phyloP scores from a whole-genome alignment of 2,329 filamentous ascomycete species.

The Colletotrichum gloeosporioides region DNA sequence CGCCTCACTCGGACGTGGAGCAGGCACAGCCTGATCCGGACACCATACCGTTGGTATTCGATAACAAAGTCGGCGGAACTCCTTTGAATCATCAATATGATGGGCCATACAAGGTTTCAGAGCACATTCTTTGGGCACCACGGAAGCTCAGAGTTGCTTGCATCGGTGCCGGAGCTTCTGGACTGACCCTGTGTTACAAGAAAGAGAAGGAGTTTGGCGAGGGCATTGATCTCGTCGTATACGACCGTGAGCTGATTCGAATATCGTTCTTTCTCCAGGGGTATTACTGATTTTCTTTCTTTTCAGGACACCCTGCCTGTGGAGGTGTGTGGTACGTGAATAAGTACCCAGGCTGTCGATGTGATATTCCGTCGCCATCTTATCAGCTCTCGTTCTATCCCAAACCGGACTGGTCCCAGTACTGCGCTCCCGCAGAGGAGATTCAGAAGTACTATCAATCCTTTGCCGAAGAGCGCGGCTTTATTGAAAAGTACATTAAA shows the following conservation, averaged over 20 bases:
- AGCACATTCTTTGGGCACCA: not conserved
- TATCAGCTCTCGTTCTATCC: slow-evolving; percentile 51
- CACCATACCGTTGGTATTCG: not conserved
- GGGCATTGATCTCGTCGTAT: slow-evolving; percentile 25
- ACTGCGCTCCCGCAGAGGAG: slow-evolving; percentile 42
- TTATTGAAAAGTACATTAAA: slow-evolving; percentile 31
- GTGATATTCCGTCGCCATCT: slow-evolving; percentile 42
- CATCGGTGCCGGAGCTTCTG: slow-evolving; percentile 12
- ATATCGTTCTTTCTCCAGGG: accelerated
- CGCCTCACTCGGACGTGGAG: not conserved
- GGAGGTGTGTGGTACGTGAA: slow-evolving; percentile 42
- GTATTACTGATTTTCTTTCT: not conserved
- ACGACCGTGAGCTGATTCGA: slow-evolving; percentile 21
- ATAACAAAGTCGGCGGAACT: not conserved
- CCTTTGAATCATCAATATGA: not conserved
- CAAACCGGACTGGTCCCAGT: slow-evolving; percentile 48
- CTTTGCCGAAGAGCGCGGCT: slow-evolving; percentile 34
- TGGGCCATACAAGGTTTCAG: not conserved
- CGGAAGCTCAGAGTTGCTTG: not conserved
- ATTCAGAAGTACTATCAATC: slow-evolving; percentile 43
- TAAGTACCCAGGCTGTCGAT: slow-evolving; percentile 37
- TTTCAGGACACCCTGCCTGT: not conserved
- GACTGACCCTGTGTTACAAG: slow-evolving; percentile 15
- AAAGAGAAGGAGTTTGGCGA: slow-evolving; percentile 12
- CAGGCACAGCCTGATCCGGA: not conserved